Percentiles rank a stretch among this genome's conserved stretches.
phyloP scores from a whole-genome alignment of 257 asterid species.

The Scutellaria barbata region DNA sequence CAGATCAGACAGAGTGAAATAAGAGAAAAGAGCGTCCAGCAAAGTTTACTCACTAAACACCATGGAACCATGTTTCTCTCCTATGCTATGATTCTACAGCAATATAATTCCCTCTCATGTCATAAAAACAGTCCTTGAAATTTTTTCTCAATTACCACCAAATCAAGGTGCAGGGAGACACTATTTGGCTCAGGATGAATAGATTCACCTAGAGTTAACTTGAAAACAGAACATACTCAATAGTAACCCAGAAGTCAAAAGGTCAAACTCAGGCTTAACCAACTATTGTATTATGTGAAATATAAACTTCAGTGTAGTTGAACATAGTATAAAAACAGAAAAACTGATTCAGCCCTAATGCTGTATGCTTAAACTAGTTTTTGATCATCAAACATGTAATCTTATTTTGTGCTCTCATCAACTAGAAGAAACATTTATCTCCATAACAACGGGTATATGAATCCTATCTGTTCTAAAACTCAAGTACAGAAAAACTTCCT shows the following conservation, averaged over 20 bases:
- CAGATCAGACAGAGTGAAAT: background rate
- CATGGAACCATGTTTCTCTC: background rate
- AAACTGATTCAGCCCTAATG: background rate
- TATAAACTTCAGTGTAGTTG: constrained; percentile 10
- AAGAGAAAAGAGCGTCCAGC: background rate
- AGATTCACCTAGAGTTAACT: background rate
- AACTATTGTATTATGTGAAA: background rate
- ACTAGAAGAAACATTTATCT: background rate
- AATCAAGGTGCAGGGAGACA: background rate
- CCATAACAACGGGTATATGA: background rate
- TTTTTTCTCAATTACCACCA: background rate
- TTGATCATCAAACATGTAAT: background rate
- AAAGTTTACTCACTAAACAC: background rate
- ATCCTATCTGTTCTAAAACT: background rate
- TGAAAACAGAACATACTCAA: background rate
- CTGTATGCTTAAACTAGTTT: background rate
- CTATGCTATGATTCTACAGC: background rate
- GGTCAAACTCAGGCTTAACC: background rate
- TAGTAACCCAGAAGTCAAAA: background rate
- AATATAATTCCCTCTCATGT: background rate
- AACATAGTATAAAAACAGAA: background rate
- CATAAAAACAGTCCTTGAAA: background rate
- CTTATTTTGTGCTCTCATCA: background rate
- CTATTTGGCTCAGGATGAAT: background rate
- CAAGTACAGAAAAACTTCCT: background rate